Evolutionary conservation across 495 filamentous ascomycete genomes (phyloP).

Genomic region (Lophium mytilinum): DNA sequence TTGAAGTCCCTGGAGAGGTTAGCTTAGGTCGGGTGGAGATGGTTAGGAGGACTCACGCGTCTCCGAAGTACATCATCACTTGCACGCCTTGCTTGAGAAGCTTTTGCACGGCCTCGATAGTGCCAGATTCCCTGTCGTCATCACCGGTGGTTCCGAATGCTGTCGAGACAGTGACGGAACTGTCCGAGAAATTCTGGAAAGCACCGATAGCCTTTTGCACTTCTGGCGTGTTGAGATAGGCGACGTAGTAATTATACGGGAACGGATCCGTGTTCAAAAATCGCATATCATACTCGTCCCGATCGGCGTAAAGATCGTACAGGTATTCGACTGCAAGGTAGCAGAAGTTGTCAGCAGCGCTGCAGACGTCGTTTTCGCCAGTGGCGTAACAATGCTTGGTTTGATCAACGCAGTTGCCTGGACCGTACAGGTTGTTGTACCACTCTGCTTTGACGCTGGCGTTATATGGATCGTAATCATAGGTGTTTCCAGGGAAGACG

Average conservation of each 20-base stretch:
- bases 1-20: conserved; percentile 42
- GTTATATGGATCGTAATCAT: conserved; percentile 40
- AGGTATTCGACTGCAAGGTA: conserved; percentile 44
- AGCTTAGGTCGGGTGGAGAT: not conserved
- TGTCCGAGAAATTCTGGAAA: conserved; percentile 47
- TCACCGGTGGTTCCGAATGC: conserved; percentile 51
- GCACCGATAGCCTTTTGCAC: conserved; percentile 54
- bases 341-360: conserved; percentile 46
- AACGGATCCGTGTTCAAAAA: conserved; percentile 51
- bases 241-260: conserved; percentile 48
- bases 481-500: conserved; percentile 49
- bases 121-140: conserved; percentile 45
- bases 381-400: conserved; percentile 43
- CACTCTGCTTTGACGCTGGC: conserved; percentile 32
- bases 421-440: conserved; percentile 54
- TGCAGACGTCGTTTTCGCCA: conserved; percentile 43
- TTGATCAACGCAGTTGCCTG: conserved; percentile 54
- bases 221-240: conserved; percentile 50
- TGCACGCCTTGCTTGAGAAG: conserved; percentile 46
- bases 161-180: conserved; percentile 38
- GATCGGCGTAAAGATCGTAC: conserved; percentile 43
- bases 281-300: conserved; percentile 56
- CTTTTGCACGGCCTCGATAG: conserved; percentile 42
- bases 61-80: conserved; percentile 50
- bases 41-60: conserved; percentile 34